Conservation (phyloP, 2,329 filamentous ascomycete species). For the Scorias spongiosa region DNA sequence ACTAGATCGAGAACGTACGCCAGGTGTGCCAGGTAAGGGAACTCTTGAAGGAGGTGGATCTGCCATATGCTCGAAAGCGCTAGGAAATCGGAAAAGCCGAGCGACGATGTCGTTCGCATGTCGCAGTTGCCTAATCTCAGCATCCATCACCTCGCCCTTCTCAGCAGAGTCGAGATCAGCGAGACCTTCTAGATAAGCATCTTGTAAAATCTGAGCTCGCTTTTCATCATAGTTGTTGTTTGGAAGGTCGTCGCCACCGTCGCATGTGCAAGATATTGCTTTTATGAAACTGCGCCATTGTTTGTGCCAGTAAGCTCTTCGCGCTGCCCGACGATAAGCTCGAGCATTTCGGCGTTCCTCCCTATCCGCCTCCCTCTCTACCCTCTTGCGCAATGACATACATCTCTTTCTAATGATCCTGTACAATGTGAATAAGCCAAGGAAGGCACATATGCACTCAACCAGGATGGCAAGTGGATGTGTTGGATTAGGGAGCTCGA, state of each 20-base stretch:
- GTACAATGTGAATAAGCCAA: slow-evolving; percentile 30
- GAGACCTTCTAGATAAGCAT: slow-evolving; percentile 16
- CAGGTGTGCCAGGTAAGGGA: slow-evolving; percentile 11
- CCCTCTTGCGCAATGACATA: slow-evolving; percentile 33
- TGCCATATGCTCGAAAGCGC: slow-evolving; percentile 9
- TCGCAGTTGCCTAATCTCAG: slow-evolving; percentile 36
- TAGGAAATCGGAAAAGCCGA: slow-evolving; percentile 11
- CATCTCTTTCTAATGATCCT: slow-evolving; percentile 32
- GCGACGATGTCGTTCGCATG: slow-evolving; percentile 37
- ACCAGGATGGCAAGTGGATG: slow-evolving; percentile 25
- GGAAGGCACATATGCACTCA: slow-evolving; percentile 27
- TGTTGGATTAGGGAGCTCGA: slow-evolving; percentile 11
- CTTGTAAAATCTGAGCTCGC: slow-evolving; percentile 29
- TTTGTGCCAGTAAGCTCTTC: slow-evolving; percentile 33
- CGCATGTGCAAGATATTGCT: slow-evolving; percentile 15
- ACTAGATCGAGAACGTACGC: slow-evolving; percentile 18
- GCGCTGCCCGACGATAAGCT: slow-evolving; percentile 38
- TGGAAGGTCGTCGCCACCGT: slow-evolving; percentile 6
- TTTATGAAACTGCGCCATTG: slow-evolving; percentile 29
- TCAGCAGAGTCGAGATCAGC: slow-evolving; percentile 32
- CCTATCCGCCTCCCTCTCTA: slow-evolving; percentile 36
- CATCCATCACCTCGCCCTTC: slow-evolving; percentile 26
- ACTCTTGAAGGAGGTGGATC: slow-evolving; percentile 12
- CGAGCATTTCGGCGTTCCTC: slow-evolving; percentile 39
- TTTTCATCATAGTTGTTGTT: slow-evolving; percentile 37